phyloP scores from a whole-genome alignment of 371 early-diverging fungal species.

The Funneliformis caledonium region DNA sequence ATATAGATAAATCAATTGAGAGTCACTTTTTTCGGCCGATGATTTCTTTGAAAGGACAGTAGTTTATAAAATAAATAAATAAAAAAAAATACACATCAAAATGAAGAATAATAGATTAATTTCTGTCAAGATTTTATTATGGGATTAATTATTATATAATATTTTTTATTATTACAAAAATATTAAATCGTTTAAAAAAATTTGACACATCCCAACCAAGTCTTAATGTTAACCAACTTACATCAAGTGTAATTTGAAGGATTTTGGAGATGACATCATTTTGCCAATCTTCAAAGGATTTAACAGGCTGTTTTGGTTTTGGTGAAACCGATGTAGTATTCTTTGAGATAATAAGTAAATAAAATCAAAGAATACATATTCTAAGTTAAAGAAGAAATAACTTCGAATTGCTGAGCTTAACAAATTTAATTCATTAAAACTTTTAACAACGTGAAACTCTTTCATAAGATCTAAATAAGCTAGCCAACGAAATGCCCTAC shows the following conservation, averaged over 20 bases:
- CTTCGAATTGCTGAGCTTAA: background rate
- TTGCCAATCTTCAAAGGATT: conserved; percentile 86
- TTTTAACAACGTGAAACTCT: no score
- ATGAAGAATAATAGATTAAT: background rate
- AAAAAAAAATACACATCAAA: no score
- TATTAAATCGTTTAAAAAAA: background rate
- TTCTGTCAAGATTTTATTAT: background rate
- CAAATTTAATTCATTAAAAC: background rate
- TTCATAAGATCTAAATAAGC: background rate
- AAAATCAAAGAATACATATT: background rate
- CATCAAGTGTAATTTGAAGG: conserved; percentile 82
- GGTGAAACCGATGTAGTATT: conserved; percentile 37
- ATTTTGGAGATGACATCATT: conserved; percentile 79
- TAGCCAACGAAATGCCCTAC: background rate
- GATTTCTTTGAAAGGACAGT: background rate
- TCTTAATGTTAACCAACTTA: conserved; percentile 46
- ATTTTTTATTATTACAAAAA: background rate
- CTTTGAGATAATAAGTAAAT: background rate
- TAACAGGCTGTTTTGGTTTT: conserved; percentile 49
- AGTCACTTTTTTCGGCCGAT: conserved; percentile 43
- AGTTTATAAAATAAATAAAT: background rate
- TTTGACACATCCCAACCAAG: background rate
- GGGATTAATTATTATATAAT: background rate
- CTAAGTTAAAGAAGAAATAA: background rate
- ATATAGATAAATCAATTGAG: conserved; percentile 49